phyloP scores from a whole-genome alignment of 495 filamentous ascomycete species.

The Penicillium angulare region DNA sequence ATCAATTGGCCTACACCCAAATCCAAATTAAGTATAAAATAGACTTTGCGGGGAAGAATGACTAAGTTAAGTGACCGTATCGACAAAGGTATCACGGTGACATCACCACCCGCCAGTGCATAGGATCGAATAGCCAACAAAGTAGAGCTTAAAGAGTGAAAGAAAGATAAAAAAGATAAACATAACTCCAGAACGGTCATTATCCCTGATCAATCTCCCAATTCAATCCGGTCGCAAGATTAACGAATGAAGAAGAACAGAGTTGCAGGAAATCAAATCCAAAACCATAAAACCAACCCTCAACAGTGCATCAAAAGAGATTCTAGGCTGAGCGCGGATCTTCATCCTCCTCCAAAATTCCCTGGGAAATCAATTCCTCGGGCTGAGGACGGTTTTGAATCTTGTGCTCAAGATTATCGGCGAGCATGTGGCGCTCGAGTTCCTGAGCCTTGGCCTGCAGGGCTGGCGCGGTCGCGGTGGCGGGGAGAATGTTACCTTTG shows the following conservation, averaged over 20 bases:
- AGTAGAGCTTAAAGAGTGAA: background rate
- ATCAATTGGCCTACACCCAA: too few species aligned
- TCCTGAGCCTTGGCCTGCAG: constrained; percentile 76
- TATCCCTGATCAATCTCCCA: too few species aligned
- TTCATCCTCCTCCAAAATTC: constrained; percentile 67
- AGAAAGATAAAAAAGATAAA: too few species aligned
- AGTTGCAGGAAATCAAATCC: too few species aligned
- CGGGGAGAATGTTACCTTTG: constrained; percentile 77
- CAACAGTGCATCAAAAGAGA: too few species aligned
- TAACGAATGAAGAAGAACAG: background rate
- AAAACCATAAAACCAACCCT: too few species aligned
- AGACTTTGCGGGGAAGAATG: constrained; percentile 6
- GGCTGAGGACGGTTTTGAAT: constrained; percentile 71
- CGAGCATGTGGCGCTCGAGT: constrained; percentile 81
- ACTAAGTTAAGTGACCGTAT: constrained; percentile 4
- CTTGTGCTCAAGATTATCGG: constrained; percentile 79
- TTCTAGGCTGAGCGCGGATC: constrained; percentile 33
- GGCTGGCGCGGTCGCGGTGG: constrained; percentile 63
- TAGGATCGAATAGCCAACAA: too few species aligned
- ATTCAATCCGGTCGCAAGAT: too few species aligned
- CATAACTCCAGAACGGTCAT: too few species aligned
- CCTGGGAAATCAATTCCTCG: constrained; percentile 72
- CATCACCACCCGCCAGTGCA: constrained; percentile 27
- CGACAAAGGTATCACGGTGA: constrained; percentile 22
- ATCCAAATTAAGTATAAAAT: background rate